phyloP scores from a whole-genome alignment of 768 basidiomycete species.

The Cystobasidium onofrii region DNA sequence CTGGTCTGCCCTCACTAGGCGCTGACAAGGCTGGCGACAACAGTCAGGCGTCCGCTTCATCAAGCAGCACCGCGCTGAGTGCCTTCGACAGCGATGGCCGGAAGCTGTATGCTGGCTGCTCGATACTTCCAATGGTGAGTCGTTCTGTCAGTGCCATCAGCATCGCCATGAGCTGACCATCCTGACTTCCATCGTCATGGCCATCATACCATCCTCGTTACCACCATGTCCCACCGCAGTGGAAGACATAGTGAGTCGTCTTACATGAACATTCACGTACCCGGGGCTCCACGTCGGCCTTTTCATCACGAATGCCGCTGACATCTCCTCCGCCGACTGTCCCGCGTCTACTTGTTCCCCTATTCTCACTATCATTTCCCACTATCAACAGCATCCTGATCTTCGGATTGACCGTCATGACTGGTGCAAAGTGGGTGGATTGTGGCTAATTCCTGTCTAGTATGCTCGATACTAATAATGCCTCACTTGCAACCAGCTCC shows the following conservation, averaged over 20 bases:
- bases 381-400: neutral
- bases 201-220: neutral
- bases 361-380: neutral
- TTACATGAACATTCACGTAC: too few species aligned
- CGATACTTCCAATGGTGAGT: neutral
- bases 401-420: neutral
- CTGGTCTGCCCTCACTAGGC: neutral
- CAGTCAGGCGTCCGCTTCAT: too few species aligned
- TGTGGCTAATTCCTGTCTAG: neutral
- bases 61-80: neutral
- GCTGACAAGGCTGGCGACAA: neutral
- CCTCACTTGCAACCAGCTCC: too few species aligned
- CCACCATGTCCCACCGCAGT: neutral
- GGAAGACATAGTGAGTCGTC: neutral
- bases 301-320: too few species aligned
- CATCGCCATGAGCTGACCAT: neutral
- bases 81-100: neutral
- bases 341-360: neutral
- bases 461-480: too few species aligned
- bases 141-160: neutral
- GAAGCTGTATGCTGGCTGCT: neutral
- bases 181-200: neutral
- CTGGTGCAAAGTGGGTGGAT: neutral
- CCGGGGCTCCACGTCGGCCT: too few species aligned
- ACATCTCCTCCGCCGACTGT: neutral